Evolutionary conservation across 805 yeast species (phyloP).

Genomic region (Clavispora fructus): DNA sequence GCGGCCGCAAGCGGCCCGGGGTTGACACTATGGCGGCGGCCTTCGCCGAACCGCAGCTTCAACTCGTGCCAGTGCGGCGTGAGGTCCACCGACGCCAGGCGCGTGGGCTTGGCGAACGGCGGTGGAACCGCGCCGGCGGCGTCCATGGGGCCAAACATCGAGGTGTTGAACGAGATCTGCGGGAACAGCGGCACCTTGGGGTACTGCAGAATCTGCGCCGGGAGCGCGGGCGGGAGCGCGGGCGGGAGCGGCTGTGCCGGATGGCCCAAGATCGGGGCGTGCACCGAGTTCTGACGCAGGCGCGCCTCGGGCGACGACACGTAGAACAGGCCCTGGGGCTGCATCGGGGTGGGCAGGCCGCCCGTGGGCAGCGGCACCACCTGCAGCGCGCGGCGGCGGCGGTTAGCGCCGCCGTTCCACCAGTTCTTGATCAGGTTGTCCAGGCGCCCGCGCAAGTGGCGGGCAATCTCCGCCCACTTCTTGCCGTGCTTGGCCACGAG

Average conservation of each 20-base stretch:
- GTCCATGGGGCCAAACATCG: conserved; percentile 26
- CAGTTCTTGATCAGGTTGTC: conserved; percentile 91
- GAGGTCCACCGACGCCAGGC: conserved; percentile 5
- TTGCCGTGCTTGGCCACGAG: conserved; percentile 77
- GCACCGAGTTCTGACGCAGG: conserved; percentile 1
- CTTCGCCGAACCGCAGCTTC: conserved; percentile 2
- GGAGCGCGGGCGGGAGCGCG: not conserved
- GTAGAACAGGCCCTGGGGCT: not conserved
- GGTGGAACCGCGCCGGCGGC: not conserved
- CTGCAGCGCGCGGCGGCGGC: conserved; percentile 53
- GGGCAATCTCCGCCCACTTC: conserved; percentile 90
- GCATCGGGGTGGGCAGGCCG: not conserved
- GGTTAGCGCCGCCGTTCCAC: conserved; percentile 94
- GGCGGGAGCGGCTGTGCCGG: not conserved
- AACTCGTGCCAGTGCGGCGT: conserved; percentile 3
- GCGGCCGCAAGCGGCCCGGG: not conserved
- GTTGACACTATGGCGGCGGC: conserved; percentile 5
- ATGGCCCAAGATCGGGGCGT: not conserved
- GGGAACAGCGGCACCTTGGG: conserved; percentile 22
- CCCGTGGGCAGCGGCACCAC: conserved; percentile 1
- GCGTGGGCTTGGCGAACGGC: not conserved
- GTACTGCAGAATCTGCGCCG: conserved; percentile 3
- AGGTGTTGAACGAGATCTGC: conserved; percentile 37
- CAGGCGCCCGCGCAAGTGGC: conserved; percentile 81
- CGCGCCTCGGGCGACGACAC: not conserved